These are phyloP conservation scores for Sedum album DNA, from an alignment of 164 flowering plant genomes.

Conservation along the genomic window DNA sequence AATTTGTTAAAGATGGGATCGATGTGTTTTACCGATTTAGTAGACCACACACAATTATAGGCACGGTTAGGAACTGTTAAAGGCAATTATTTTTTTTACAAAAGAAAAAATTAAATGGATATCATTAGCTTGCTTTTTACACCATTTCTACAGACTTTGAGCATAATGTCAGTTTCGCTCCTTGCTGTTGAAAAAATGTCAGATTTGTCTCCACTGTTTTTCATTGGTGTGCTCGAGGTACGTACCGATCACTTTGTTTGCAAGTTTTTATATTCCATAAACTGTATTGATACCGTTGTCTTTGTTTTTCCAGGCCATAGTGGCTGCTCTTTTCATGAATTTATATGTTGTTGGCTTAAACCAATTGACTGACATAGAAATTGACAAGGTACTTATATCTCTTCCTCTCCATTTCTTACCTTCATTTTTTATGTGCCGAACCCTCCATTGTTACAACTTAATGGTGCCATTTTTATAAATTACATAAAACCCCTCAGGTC, in stretches of 20 bases:
- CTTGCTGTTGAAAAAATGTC: constrained; percentile 51
- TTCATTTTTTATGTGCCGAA: background rate
- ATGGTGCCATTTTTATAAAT: background rate
- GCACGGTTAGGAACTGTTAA: background rate
- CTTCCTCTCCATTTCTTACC: background rate
- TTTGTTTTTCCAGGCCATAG: constrained; percentile 62
- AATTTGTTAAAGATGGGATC: no score
- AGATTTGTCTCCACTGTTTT: constrained; percentile 73
- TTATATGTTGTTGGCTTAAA: constrained; percentile 88
- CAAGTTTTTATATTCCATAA: constrained; percentile 8
- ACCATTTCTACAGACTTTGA: background rate
- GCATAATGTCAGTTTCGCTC: no score
- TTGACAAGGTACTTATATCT: constrained; percentile 68
- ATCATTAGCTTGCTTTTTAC: background rate
- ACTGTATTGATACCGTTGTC: background rate
- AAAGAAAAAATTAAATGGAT: background rate
- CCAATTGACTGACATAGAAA: constrained; percentile 82
- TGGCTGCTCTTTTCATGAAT: constrained; percentile 88
- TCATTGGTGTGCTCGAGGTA: constrained; percentile 8
- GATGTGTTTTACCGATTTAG: constrained; percentile 1
- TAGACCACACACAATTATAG: constrained; percentile 4
- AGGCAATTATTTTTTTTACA: background rate
- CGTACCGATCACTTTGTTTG: constrained; percentile 11
- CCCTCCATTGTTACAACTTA: background rate
- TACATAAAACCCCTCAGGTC: constrained; percentile 36